These are phyloP conservation scores for Morella rubra DNA, from an alignment of 306 rosid species.

Conservation along the genomic window DNA sequence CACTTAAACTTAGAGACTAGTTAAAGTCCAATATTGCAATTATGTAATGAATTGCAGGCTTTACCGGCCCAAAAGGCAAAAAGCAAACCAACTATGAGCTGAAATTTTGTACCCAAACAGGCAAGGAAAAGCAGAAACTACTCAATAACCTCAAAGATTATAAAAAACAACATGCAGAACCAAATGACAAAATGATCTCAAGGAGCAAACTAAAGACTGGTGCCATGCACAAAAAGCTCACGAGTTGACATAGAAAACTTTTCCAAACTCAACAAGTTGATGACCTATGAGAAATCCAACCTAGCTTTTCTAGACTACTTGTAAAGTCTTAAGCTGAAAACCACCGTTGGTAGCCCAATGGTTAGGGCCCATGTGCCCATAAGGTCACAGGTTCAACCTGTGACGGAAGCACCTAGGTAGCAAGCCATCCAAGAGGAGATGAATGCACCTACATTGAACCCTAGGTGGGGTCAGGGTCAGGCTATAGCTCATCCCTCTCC, in stretches of 20 bases:
- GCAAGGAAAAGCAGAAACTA: background rate
- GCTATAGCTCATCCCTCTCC: too few relatives aligned
- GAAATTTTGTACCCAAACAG: background rate
- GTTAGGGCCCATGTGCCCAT: too few relatives aligned
- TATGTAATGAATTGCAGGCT: background rate
- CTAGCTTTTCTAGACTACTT: background rate
- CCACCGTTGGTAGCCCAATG: too few relatives aligned
- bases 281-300: background rate
- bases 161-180: conserved; percentile 8
- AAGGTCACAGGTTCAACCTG: too few relatives aligned
- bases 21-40: conserved; percentile 3
- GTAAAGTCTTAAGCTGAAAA: conserved; percentile 8
- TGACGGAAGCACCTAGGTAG: too few relatives aligned
- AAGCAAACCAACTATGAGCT: background rate
- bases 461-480: too few relatives aligned
- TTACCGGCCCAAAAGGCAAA: background rate
- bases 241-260: background rate
- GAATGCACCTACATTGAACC: too few relatives aligned
- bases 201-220: conserved; percentile 10
- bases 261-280: background rate
- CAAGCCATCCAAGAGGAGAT: too few relatives aligned
- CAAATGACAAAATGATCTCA: conserved; percentile 17
- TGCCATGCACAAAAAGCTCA: background rate
- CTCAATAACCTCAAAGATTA: background rate
- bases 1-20: background rate